Base-by-base conservation (phyloP, 192 early-diverging fungal species). In the Chytriomyces confervae region DNA sequence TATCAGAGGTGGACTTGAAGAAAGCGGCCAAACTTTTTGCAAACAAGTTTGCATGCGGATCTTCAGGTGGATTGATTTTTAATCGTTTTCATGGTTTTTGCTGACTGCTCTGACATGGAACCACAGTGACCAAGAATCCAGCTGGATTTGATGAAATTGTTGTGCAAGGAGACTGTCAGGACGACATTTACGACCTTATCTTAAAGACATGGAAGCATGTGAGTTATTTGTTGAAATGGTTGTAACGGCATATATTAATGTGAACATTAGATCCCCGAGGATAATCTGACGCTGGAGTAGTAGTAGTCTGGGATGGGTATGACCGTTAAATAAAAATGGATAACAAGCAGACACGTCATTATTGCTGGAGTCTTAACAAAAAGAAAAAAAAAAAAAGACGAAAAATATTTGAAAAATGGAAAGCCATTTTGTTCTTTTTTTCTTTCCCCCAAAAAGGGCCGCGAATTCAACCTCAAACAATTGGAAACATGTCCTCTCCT, bases 21-120 rank as follows among this genome's bases (percentile, higher is more conserved):
- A 96, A 96, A 82, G 96, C 95, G 1, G 94, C 97, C 72, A 99
- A 99, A 85, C 78, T 91, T 75, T 96, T 99, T 88, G 95, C 97
- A 51, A 94, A 88, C 74, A 94, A 95, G 81, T 99, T 97, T 86
- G 97, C 97, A 16, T 94, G 93, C 81, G 96, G 97, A 50, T 91
- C 94, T n/a, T 95, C 95, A 11, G 72, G 72, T 74, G 50, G 23
- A 49, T 16, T 46, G 8, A n/a, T n/a, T 46, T 69, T 69, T 18
- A 68, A 29, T 0, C 44, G 6, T 47, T 50, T 47, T 49, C 9
- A 45, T 6, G 9, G 2, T 16, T 18, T 13, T 65, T 16, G 18
- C 13, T n/a, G 57, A n/a, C 18, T 1, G 16, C 57, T 60, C 57
- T 23, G 93, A 94, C 61, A 87, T 16, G 1, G 23, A 66, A 66